phyloP scores from a whole-genome alignment of 148 eudicot species.

The Arbutus unedo region DNA sequence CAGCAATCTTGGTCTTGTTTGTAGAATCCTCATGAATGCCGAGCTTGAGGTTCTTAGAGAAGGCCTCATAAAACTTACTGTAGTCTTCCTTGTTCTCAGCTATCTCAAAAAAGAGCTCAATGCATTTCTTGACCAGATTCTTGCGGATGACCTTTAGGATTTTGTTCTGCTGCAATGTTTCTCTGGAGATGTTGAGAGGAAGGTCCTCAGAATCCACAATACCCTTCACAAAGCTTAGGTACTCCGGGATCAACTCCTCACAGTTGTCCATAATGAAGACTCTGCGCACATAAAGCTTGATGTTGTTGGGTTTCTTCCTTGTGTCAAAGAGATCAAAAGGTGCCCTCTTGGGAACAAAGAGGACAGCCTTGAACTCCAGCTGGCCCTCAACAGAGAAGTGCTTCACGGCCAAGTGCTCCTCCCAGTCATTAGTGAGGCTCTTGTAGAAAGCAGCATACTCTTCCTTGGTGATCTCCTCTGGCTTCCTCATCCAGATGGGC shows the following conservation, averaged over 20 bases:
- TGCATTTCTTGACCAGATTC: constrained; percentile 80
- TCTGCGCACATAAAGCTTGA: constrained; percentile 79
- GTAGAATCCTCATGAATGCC: constrained; percentile 78
- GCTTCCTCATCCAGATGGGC: constrained; percentile 94
- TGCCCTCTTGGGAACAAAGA: constrained; percentile 86
- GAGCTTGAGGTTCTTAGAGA: constrained; percentile 84
- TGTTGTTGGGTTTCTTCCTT: constrained; percentile 78
- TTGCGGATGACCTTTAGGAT: constrained; percentile 85
- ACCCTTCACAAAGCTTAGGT: constrained; percentile 78
- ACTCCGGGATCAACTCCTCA: constrained; percentile 83
- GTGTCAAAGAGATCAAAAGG: constrained; percentile 84
- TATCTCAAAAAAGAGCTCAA: constrained; percentile 82
- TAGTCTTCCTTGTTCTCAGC: constrained; percentile 92
- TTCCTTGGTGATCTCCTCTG: constrained; percentile 75
- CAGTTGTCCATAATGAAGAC: constrained; percentile 93
- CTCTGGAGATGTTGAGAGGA: constrained; percentile 79
- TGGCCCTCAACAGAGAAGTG: constrained; percentile 91
- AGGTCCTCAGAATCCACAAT: constrained; percentile 85
- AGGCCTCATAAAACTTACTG: constrained; percentile 68
- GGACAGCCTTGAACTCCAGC: constrained; percentile 78
- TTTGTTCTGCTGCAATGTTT: constrained; percentile 79
- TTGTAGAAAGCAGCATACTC: constrained; percentile 77
- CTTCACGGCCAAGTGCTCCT: constrained; percentile 82
- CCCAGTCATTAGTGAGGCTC: constrained; percentile 73
- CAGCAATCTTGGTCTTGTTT: constrained; percentile 74